A percentile compares a stretch with the other conserved stretches of the same genome.
Conservation (phyloP, 768 basidiomycete genomes). For the Obba rivulosa region DNA sequence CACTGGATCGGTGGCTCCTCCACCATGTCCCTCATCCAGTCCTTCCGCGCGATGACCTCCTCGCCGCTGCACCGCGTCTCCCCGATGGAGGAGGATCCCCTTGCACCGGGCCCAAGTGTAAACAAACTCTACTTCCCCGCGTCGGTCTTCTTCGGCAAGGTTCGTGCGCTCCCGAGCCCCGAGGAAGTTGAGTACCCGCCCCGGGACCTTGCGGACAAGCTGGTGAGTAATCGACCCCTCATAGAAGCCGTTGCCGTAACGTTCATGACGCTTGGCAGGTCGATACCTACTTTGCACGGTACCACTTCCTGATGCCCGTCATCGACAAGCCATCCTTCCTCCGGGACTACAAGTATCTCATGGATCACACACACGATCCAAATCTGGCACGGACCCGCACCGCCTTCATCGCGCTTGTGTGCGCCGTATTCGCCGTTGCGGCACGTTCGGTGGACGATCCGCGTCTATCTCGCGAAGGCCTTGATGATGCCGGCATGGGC, state of each 20-base stretch:
- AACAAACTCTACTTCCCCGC: constrained; percentile 89
- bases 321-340: constrained; percentile 84
- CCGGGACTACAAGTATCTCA: constrained; percentile 61
- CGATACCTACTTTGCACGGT: constrained; percentile 79
- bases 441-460: constrained; percentile 74
- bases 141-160: constrained; percentile 81
- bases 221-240: constrained; percentile 45
- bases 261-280: constrained; percentile 41
- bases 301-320: constrained; percentile 86
- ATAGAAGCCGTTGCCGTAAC: background rate
- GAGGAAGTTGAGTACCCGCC: constrained; percentile 88
- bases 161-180: constrained; percentile 73
- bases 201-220: constrained; percentile 79
- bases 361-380: constrained; percentile 60
- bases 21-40: constrained; percentile 88
- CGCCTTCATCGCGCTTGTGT: constrained; percentile 76
- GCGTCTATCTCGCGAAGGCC: constrained; percentile 50
- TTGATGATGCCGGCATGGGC: constrained; percentile 80
- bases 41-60: constrained; percentile 72
- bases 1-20: constrained; percentile 92
- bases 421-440: constrained; percentile 88
- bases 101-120: constrained; percentile 69
- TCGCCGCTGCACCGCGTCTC: constrained; percentile 73
- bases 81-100: constrained; percentile 80
- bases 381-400: constrained; percentile 53